Percentiles rank a stretch among this genome's conserved stretches.
phyloP scores from a whole-genome alignment of 2,329 filamentous ascomycete species.

The Trichoderma pleuroti region DNA sequence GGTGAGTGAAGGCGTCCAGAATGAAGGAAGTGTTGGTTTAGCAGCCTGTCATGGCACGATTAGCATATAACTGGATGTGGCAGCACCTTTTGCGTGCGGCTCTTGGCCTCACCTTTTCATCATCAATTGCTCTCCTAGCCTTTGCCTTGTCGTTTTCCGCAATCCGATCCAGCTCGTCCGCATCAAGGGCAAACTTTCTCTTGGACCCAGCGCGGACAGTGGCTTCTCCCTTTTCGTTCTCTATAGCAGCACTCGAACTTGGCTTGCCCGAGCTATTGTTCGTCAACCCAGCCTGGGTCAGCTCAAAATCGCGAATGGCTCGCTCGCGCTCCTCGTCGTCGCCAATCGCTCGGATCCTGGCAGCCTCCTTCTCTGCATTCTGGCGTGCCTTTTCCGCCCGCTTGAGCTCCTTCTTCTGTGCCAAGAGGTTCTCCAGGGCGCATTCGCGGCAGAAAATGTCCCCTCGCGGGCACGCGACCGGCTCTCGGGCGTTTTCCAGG shows the following conservation, averaged over 20 bases:
- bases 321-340: slow-evolving; percentile 68
- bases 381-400: slow-evolving; percentile 66
- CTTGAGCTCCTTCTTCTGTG: slow-evolving; percentile 89
- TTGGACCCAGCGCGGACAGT: slow-evolving; percentile 42
- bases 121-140: slow-evolving; percentile 65
- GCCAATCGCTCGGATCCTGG: slow-evolving; percentile 55
- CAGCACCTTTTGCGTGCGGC: background rate
- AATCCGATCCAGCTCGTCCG: slow-evolving; percentile 69
- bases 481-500: slow-evolving; percentile 73
- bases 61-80: slow-evolving; percentile 13
- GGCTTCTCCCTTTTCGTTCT: background rate
- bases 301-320: slow-evolving; percentile 78
- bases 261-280: slow-evolving; percentile 37
- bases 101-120: slow-evolving; percentile 57
- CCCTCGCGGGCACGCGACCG: slow-evolving; percentile 78
- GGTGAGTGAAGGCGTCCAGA: slow-evolving; percentile 87
- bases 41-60: slow-evolving; percentile 43
- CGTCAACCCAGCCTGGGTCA: slow-evolving; percentile 68
- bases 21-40: slow-evolving; percentile 72
- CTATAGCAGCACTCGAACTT: slow-evolving; percentile 29
- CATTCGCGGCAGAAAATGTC: slow-evolving; percentile 97
- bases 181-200: slow-evolving; percentile 72
- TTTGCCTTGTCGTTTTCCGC: slow-evolving; percentile 66
- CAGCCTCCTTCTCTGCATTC: slow-evolving; percentile 57
- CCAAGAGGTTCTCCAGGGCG: slow-evolving; percentile 82